Percentiles rank a stretch among this genome's conserved stretches.
These are phyloP conservation scores for Diaporthe capsici DNA, from an alignment of 2,329 filamentous ascomycete species.

Conservation along the genomic window DNA sequence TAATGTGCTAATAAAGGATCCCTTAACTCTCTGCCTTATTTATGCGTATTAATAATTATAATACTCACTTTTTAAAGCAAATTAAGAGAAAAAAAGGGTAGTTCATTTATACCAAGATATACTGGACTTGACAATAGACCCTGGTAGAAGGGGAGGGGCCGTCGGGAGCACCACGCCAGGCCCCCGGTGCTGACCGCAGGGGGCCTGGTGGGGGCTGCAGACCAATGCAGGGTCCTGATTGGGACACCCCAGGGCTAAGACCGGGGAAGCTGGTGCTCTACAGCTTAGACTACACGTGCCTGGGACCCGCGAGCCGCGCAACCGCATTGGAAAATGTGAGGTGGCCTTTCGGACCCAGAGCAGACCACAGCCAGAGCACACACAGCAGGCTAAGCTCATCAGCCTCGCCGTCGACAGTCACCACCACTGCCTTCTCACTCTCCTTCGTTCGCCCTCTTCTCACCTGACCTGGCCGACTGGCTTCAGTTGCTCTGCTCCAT, in stretches of 20 bases:
- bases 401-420: slow-evolving; percentile 26
- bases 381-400: slow-evolving; percentile 15
- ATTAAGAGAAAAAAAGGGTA: too few relatives aligned
- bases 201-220: slow-evolving; percentile 15
- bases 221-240: slow-evolving; percentile 30
- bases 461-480: slow-evolving; percentile 17
- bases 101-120: background rate
- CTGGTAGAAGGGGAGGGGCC: slow-evolving; percentile 11
- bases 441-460: slow-evolving; percentile 12
- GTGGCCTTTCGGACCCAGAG: slow-evolving; percentile 32
- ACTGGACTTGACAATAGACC: slow-evolving; percentile 11
- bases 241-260: slow-evolving; percentile 21
- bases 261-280: slow-evolving; percentile 28
- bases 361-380: background rate
- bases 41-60: too few relatives aligned
- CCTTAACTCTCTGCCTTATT: too few relatives aligned
- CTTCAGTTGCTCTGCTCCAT: slow-evolving; percentile 16
- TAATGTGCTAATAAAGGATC: too few relatives aligned
- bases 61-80: too few relatives aligned
- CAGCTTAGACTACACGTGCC: slow-evolving; percentile 16
- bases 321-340: slow-evolving; percentile 27
- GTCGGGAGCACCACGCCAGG: slow-evolving; percentile 24
- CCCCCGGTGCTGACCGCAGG: slow-evolving; percentile 12
- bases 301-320: slow-evolving; percentile 26
- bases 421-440: slow-evolving; percentile 6